A percentile compares a stretch with the other conserved stretches of the same genome.
Evolutionary conservation across 345 rosid species (phyloP).

Genomic region (Acer saccharum): DNA sequence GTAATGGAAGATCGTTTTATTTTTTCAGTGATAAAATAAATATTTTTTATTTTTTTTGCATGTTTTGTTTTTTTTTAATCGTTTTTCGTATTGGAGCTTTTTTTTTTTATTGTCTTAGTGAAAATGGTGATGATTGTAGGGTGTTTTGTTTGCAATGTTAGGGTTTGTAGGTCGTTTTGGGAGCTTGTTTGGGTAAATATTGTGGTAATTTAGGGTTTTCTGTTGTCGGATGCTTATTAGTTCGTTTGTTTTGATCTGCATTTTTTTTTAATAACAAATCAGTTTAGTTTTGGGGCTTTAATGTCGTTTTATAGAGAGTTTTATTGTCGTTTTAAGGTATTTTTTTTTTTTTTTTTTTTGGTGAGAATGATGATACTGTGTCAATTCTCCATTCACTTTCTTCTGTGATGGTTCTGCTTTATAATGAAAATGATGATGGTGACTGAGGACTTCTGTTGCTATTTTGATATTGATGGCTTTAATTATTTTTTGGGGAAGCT

Average conservation of each 20-base stretch:
- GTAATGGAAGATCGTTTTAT: conserved; percentile 14
- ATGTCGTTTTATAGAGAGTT: neutral
- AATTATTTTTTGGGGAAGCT: neutral
- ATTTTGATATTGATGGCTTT: no score
- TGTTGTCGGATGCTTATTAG: neutral
- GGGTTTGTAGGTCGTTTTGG: conserved; percentile 6
- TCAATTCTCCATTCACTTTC: no score
- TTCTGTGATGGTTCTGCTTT: no score
- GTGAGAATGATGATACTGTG: neutral
- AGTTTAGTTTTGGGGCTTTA: neutral
- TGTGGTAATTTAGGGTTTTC: neutral
- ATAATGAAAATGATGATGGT: no score
- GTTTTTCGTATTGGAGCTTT: conserved; percentile 13
- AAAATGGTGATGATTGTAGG: neutral
- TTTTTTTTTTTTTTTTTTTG: neutral
- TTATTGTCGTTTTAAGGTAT: neutral
- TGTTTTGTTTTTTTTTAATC: neutral
- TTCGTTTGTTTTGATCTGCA: neutral
- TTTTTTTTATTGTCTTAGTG: neutral
- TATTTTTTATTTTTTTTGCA: neutral
- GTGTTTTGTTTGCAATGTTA: conserved; percentile 3
- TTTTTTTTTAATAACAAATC: neutral
- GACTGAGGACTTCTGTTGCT: no score
- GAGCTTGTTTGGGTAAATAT: neutral
- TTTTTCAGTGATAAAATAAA: neutral